A percentile compares a stretch with the other conserved stretches of the same genome.
These are phyloP conservation scores for Colletotrichum tabaci DNA, from an alignment of 2,329 filamentous ascomycete genomes.

Conservation along the genomic window DNA sequence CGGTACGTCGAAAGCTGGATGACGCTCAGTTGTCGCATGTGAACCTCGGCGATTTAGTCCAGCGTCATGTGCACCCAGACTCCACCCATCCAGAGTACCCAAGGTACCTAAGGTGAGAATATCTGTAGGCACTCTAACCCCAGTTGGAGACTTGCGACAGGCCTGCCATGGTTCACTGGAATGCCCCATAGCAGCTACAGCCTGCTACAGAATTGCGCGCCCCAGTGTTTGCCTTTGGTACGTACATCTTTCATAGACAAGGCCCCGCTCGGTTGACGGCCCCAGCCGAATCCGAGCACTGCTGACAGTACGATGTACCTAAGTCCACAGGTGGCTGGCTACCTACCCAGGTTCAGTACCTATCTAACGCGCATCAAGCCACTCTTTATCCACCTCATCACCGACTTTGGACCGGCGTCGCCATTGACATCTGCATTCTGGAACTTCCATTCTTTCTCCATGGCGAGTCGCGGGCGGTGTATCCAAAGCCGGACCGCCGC, in stretches of 20 bases:
- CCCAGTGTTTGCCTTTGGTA: too few relatives aligned
- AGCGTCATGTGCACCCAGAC: constrained; percentile 38
- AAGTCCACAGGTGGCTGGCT: too few relatives aligned
- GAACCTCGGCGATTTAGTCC: constrained; percentile 43
- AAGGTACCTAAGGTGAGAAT: not conserved
- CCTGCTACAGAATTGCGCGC: not conserved
- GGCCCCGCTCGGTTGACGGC: not conserved
- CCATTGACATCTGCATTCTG: constrained; percentile 12
- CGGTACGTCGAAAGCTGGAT: constrained; percentile 15
- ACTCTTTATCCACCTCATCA: not conserved
- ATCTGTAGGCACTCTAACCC: not conserved
- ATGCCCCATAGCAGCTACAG: not conserved
- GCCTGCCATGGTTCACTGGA: not conserved
- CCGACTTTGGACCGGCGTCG: not conserved
- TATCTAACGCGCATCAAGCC: not conserved
- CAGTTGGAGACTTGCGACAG: not conserved
- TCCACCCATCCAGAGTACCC: constrained; percentile 3
- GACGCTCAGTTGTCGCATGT: constrained; percentile 43
- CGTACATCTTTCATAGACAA: not conserved
- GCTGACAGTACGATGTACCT: too few relatives aligned
- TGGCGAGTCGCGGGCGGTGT: not conserved
- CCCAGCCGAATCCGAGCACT: constrained; percentile 2
- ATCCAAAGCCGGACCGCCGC: not conserved
- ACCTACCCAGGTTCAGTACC: too few relatives aligned
- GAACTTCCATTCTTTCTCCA: not conserved